phyloP scores from a whole-genome alignment of 768 basidiomycete species.

The Kwoniella mangroviensis region DNA sequence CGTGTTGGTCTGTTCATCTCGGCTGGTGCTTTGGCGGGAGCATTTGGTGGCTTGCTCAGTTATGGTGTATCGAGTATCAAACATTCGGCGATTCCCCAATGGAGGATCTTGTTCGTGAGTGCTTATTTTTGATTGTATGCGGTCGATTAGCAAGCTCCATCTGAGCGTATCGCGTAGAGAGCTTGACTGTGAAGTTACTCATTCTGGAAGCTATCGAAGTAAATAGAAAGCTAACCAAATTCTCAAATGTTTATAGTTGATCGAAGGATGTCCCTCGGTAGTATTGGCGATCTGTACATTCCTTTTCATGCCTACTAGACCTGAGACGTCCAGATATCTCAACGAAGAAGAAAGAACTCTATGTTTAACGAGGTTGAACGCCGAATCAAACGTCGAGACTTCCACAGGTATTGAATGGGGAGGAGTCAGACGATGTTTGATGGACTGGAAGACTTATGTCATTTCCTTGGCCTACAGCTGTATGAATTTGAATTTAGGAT shows the following conservation, averaged over 20 bases:
- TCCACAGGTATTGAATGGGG: constrained; percentile 55
- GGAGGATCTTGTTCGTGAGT: constrained; percentile 57
- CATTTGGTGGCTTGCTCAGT: constrained; percentile 55
- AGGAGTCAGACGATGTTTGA: constrained; percentile 55
- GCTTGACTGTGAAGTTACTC: no score
- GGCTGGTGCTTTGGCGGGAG: constrained; percentile 55
- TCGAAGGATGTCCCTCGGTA: constrained; percentile 59
- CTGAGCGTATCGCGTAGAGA: no score
- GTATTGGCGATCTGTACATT: constrained; percentile 58
- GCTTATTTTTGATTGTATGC: no score
- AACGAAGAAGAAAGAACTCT: constrained; percentile 57
- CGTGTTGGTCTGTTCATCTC: constrained; percentile 60
- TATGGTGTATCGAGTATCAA: constrained; percentile 50
- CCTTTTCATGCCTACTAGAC: constrained; percentile 59
- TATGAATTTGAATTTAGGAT: constrained; percentile 37
- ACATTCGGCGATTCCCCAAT: constrained; percentile 40
- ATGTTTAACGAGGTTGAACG: constrained; percentile 56
- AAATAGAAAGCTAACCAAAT: neutral
- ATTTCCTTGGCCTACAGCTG: constrained; percentile 43
- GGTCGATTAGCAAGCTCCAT: no score
- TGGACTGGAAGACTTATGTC: constrained; percentile 58
- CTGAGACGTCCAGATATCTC: constrained; percentile 57
- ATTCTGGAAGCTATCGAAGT: no score
- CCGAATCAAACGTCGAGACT: constrained; percentile 41
- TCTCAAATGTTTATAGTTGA: constrained; percentile 33